Conservation (phyloP, 2,329 filamentous ascomycete genomes). For the Talaromyces sp. region DNA sequence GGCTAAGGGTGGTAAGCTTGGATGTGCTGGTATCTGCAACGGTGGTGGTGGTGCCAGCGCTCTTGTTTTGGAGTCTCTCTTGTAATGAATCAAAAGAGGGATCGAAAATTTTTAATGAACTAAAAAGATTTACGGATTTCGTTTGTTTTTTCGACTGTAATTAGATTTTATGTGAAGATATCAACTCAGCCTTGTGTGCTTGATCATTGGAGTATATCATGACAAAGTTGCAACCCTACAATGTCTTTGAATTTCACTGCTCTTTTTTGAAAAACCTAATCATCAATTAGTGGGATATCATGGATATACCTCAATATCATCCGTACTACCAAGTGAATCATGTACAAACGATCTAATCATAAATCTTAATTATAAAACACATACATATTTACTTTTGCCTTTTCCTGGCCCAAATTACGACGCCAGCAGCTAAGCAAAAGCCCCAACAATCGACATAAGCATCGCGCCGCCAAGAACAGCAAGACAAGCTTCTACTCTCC, state of each 20-base stretch:
- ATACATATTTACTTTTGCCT: neutral
- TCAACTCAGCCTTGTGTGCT: neutral
- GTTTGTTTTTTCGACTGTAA: neutral
- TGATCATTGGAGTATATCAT: neutral
- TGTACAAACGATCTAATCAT: neutral
- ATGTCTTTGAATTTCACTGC: neutral
- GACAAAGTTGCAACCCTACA: neutral
- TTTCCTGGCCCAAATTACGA: neutral
- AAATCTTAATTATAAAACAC: neutral
- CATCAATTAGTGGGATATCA: neutral
- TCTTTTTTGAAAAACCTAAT: neutral
- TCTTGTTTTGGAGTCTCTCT: conserved; percentile 70
- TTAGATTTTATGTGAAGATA: neutral
- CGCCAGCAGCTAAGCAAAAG: conserved; percentile 49
- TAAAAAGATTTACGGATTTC: neutral
- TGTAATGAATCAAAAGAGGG: conserved; percentile 23
- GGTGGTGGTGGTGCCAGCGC: conserved; percentile 94
- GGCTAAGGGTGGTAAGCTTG: conserved; percentile 90
- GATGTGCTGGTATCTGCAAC: conserved; percentile 94
- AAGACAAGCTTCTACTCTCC: conserved; percentile 57
- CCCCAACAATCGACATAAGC: conserved; percentile 63
- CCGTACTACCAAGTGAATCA: neutral
- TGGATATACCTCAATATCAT: too few species aligned
- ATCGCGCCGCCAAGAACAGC: conserved; percentile 56
- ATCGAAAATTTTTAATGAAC: neutral